Base-by-base conservation (phyloP, 2,329 filamentous ascomycete species). In the Westerdykella ornata region DNA sequence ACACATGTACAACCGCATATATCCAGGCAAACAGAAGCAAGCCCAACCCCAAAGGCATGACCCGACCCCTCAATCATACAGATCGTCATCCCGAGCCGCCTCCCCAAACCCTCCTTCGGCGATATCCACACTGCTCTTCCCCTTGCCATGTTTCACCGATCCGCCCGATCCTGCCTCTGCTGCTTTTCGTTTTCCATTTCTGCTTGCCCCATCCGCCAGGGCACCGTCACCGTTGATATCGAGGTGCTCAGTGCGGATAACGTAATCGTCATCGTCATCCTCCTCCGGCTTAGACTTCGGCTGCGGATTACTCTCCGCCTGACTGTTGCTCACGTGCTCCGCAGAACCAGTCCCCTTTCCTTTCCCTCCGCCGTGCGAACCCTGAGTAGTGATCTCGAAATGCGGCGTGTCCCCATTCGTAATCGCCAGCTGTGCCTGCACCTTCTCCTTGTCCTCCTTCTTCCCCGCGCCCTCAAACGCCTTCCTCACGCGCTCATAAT, bases 401-500 rank as follows among this genome's bases (percentile, higher is more conserved):
- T 33, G 16, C 14, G 30, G 30, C n/a, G 39, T 14, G 15, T 41
- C 26, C 22, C 30, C 30, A 17, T 33, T 33, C 20, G 30, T 11
- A 30, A 37, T 34, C 28, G 33, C n/a, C 30, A 33, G 13, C 30
- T 33, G 30, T 15, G 30, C 30, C 16, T 33, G 30, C 34, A n/a
- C 16, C n/a, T 43, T 39, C 42, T 69, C 66, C 47, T 72, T 69
- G 37, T 72, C 59, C 29, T 67, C 64, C 57, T 65, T 69, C 64
- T 65, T 74, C 17, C 70, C 69, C 4, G 64, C 68, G 8, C 83
- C 83, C 60, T 98, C 92, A 59, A 98, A 98, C 14, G 80, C 78
- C 14, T 77, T 80, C 30, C 92, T 75, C 5, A 98, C 90, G 1
- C 77, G 72, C 60, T 95, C 86, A 56, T 97, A 98, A 62, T 98